Base-by-base conservation (phyloP, 768 basidiomycete species). In the Tylopilus subfusipes region DNA sequence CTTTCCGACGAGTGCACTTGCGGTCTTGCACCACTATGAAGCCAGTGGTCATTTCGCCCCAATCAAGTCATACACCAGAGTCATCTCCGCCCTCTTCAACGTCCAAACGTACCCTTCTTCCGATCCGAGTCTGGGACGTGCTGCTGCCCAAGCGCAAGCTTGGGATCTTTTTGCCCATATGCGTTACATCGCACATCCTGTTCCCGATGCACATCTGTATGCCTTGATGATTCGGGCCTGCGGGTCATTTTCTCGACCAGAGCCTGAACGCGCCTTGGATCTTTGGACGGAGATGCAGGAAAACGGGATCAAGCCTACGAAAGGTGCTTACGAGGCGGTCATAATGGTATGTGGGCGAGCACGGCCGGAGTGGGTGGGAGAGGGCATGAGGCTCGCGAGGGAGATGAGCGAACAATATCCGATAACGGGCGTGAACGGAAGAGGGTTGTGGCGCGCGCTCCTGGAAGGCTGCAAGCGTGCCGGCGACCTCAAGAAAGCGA, bases 111-210 rank as follows among this genome's bases (percentile, higher is more conserved):
- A 56, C 18, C 70, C 63, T 34, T 68, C 62, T 33, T 58, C 58
- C 18, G 44, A 56, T 8, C 24, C 58, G 24, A 36, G 53, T 22
- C 55, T 78, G 1, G 68, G 68, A 30, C 58, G 75, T 27, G 73
- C 81, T 4, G 61, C 78, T 1, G 82, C 81, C 2, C 81, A 80
- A 30, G 88, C 90, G 0, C 86, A 91, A 56, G 95, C 90, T 3
- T 97, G 93, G 92, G 92, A 98, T 65, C 80, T 98, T 38, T 98
- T 92, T 69, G 76, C 89, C 2, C 96, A 99, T 70, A 95, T 97
- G 90, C 90, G 96, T 43, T 94, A 97, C 56, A 90, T 91, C 14
- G 92, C 96, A 1, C 93, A 98, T 67, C 85, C 93, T 1, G 73
- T 75, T 4, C 94, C 95, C 0, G 84, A 88, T 57, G 76, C 76